These are phyloP conservation scores for Tieghemostelium lacteum DNA, from an alignment of 78 protist genomes.

Conservation along the genomic window DNA sequence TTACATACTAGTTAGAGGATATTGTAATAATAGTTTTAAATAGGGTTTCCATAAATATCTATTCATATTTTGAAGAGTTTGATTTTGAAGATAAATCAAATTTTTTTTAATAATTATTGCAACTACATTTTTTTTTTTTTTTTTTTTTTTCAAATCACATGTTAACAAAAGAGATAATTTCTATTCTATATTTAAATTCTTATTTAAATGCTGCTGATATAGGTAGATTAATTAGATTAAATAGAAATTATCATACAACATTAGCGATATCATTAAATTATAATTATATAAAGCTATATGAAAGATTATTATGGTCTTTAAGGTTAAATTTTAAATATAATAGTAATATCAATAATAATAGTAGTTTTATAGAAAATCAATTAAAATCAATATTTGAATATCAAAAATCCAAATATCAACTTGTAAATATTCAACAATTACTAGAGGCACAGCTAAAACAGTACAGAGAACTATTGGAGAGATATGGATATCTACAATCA, in stretches of 20 bases:
- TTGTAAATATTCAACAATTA: too few species aligned
- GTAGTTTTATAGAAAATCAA: too few species aligned
- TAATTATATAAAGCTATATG: too few species aligned
- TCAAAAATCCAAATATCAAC: too few species aligned
- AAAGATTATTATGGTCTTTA: too few species aligned
- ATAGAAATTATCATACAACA: not conserved
- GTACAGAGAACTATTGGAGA: too few species aligned
- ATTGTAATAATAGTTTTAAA: not conserved
- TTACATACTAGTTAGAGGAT: conserved; percentile 18
- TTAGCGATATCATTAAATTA: too few species aligned
- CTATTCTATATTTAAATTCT: not conserved
- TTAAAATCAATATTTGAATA: too few species aligned
- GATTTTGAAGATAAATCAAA: not conserved
- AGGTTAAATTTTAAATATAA: too few species aligned
- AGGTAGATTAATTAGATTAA: conserved; percentile 10
- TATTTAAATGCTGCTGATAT: not conserved
- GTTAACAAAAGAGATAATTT: not conserved
- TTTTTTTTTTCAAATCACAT: not conserved
- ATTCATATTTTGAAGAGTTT: not conserved
- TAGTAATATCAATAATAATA: too few species aligned
- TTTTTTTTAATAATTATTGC: not conserved
- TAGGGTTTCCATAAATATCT: conserved; percentile 10
- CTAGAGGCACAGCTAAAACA: too few species aligned
- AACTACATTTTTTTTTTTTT: not conserved
- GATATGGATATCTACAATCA: not conserved